Evolutionary conservation across 2,329 filamentous ascomycete genomes (phyloP).

Genomic region (Setomelanomma holmii): DNA sequence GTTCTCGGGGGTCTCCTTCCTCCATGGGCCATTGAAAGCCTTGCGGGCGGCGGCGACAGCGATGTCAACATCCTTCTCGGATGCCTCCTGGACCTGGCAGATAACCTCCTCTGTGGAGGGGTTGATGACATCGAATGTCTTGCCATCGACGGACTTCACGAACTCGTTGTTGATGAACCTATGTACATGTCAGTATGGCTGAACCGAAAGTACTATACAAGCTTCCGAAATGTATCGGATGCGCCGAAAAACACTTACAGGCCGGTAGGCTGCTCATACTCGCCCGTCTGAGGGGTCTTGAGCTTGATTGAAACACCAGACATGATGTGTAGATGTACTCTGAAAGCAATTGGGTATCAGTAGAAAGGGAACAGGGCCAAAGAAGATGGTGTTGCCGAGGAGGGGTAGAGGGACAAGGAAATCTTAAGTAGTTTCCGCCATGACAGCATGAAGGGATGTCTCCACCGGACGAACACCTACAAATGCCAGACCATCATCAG

Average conservation of each 20-base stretch:
- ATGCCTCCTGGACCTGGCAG: slow-evolving; percentile 80
- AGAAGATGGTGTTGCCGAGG: slow-evolving; percentile 17
- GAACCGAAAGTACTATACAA: background rate
- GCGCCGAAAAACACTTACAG: slow-evolving; percentile 52
- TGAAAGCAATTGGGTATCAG: slow-evolving; percentile 35
- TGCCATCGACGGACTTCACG: slow-evolving; percentile 81
- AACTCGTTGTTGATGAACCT: slow-evolving; percentile 96
- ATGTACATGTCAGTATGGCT: slow-evolving; percentile 28
- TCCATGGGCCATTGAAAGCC: slow-evolving; percentile 80
- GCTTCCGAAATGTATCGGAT: slow-evolving; percentile 11
- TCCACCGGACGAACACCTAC: slow-evolving; percentile 24
- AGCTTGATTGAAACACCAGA: slow-evolving; percentile 63
- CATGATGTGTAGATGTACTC: slow-evolving; percentile 42
- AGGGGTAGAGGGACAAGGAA: slow-evolving; percentile 30
- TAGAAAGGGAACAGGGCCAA: too few relatives aligned
- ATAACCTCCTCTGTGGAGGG: slow-evolving; percentile 85
- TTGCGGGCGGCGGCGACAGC: slow-evolving; percentile 86
- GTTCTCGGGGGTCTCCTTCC: slow-evolving; percentile 70
- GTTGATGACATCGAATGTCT: slow-evolving; percentile 93
- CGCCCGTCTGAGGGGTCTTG: slow-evolving; percentile 71
- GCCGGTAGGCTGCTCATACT: slow-evolving; percentile 62
- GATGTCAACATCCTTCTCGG: slow-evolving; percentile 82
- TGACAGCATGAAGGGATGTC: slow-evolving; percentile 32
- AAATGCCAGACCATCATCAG: slow-evolving; percentile 24
- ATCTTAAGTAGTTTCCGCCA: slow-evolving; percentile 41